Evolutionary conservation across 169 alveolate genomes (phyloP).

Genomic region (Cryptosporidium tyzzeri): DNA sequence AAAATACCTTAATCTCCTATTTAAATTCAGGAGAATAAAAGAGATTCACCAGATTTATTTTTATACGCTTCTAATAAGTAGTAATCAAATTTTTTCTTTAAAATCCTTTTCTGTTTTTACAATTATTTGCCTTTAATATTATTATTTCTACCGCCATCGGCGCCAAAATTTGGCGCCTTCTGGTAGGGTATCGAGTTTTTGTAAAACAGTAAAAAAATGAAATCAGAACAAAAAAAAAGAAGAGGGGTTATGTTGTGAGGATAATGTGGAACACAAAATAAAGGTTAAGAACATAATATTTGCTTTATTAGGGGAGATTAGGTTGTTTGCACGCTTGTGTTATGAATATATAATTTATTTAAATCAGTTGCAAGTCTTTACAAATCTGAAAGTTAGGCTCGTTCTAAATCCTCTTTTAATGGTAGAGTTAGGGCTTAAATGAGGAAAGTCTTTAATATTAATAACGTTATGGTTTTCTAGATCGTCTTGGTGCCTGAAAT

Average conservation of each 20-base stretch:
- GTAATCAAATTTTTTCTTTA: neutral
- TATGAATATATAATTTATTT: neutral
- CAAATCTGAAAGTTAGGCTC: conserved; percentile 50
- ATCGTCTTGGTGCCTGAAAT: conserved; percentile 9
- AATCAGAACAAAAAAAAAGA: neutral
- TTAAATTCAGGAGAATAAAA: neutral
- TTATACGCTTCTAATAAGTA: neutral
- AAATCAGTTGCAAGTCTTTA: neutral
- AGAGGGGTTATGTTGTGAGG: neutral
- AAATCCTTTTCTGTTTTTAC: neutral
- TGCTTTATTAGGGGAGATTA: neutral
- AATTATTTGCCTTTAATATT: conserved; percentile 7
- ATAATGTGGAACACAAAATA: neutral
- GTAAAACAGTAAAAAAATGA: neutral
- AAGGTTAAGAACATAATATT: neutral
- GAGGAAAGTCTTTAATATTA: conserved; percentile 30
- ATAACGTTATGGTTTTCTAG: conserved; percentile 5
- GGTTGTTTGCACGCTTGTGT: neutral
- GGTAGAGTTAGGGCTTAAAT: neutral
- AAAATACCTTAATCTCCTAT: neutral
- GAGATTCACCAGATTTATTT: neutral
- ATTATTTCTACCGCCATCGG: neutral
- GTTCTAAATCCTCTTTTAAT: conserved; percentile 50
- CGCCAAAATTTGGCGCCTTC: neutral
- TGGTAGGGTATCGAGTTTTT: neutral